Conservation (phyloP, 2,329 filamentous ascomycete genomes). For the Chaetothyriales sp. region DNA sequence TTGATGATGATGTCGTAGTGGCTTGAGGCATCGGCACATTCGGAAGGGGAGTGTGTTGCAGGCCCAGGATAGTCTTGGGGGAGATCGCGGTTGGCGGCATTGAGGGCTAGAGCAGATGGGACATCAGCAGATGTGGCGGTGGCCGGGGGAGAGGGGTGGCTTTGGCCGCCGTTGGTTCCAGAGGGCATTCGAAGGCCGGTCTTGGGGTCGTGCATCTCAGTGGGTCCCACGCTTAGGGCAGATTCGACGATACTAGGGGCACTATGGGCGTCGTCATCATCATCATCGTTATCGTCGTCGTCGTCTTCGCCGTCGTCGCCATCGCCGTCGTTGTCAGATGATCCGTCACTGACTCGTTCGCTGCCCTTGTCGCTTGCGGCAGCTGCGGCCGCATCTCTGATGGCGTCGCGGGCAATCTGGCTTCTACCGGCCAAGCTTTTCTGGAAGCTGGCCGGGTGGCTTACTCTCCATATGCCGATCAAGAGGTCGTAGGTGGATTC, state of each 20-base stretch:
- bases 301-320: conserved; percentile 52
- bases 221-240: conserved; percentile 40
- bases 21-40: conserved; percentile 62
- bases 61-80: conserved; percentile 67
- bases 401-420: conserved; percentile 53
- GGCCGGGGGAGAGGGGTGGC: not conserved
- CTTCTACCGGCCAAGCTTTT: conserved; percentile 82
- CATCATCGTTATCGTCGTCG: conserved; percentile 35
- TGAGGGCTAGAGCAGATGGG: conserved; percentile 12
- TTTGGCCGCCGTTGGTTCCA: conserved; percentile 24
- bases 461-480: conserved; percentile 96
- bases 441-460: conserved; percentile 71
- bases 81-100: conserved; percentile 8
- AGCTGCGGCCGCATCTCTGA: conserved; percentile 70
- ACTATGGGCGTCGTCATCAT: conserved; percentile 44
- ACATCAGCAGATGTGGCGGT: conserved; percentile 15
- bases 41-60: conserved; percentile 65
- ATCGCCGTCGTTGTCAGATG: conserved; percentile 51
- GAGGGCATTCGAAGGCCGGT: conserved; percentile 60
- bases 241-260: conserved; percentile 36
- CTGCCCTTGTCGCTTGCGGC: conserved; percentile 35
- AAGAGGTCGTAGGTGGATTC: conserved; percentile 96
- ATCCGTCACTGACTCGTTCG: conserved; percentile 53
- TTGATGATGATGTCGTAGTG: conserved; percentile 79
- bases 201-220: conserved; percentile 38